Percentiles rank a stretch among this genome's conserved stretches.
phyloP scores from a whole-genome alignment of 352 stramenopile genomes.

The Globisporangium cylindrosporum region DNA sequence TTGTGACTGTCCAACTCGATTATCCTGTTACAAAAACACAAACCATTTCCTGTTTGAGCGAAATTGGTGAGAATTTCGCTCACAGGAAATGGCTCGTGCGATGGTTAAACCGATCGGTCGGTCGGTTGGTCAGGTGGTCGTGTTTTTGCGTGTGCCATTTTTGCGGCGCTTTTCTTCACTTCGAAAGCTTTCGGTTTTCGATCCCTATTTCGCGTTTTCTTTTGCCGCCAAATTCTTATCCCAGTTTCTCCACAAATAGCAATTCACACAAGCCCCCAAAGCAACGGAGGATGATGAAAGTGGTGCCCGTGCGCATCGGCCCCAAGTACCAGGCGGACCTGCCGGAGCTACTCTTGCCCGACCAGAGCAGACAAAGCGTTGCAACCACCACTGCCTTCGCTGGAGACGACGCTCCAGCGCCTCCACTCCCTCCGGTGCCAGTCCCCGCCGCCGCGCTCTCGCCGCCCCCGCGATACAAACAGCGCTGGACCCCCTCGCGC shows the following conservation, averaged over 20 bases:
- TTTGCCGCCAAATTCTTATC: neutral
- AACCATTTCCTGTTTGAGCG: too few relatives aligned
- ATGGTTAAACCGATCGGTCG: too few relatives aligned
- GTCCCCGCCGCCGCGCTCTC: neutral
- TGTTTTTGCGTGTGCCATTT: too few relatives aligned
- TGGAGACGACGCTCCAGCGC: neutral
- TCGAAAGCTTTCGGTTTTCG: too few relatives aligned
- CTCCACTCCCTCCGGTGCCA: neutral
- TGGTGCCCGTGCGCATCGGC: conserved; percentile 29
- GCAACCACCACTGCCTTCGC: too few relatives aligned
- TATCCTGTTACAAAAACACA: too few relatives aligned
- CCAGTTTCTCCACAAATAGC: neutral
- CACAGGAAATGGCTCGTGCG: too few relatives aligned
- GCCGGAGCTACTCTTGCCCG: conserved; percentile 35
- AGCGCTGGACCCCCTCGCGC: conserved; percentile 39
- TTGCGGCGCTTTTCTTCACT: too few relatives aligned
- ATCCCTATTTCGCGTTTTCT: neutral
- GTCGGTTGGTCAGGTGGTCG: too few relatives aligned
- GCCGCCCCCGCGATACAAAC: conserved; percentile 20
- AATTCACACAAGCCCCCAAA: too few relatives aligned
- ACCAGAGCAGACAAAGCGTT: conserved; percentile 15
- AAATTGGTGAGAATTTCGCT: too few relatives aligned
- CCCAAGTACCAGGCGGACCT: conserved; percentile 51
- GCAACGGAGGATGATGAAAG: conserved; percentile 15
- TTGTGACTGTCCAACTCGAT: too few relatives aligned